Conservation (phyloP, 768 basidiomycete species). For the Macrolepiota fuliginosa region DNA sequence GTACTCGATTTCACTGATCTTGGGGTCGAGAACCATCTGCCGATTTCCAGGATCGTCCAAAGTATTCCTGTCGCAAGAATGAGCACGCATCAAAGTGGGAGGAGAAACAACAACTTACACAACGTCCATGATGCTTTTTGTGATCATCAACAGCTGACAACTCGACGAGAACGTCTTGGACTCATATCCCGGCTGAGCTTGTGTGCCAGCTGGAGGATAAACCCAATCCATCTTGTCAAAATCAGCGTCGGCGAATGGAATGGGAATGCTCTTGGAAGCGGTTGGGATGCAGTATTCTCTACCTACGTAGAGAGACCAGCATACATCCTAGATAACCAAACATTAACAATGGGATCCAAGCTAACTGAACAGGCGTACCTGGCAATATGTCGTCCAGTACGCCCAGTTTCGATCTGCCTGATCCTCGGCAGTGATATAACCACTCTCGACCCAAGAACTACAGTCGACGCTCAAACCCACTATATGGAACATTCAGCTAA, state of each 20-base stretch:
- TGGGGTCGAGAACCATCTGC: conserved; percentile 39
- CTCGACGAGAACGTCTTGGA: conserved; percentile 49
- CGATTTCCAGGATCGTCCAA: conserved; percentile 31
- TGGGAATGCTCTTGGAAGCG: conserved; percentile 33
- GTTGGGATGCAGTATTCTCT: conserved; percentile 51
- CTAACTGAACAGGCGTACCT: conserved; percentile 27
- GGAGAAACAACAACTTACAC: conserved; percentile 35
- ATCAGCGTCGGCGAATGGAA: conserved; percentile 48
- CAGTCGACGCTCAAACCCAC: conserved; percentile 59
- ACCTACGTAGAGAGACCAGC: conserved; percentile 67
- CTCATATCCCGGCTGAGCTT: conserved; percentile 37
- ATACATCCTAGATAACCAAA: conserved; percentile 45
- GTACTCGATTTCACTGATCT: conserved; percentile 55
- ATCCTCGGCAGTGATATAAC: conserved; percentile 49
- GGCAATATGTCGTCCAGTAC: conserved; percentile 56
- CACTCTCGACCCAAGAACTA: conserved; percentile 52
- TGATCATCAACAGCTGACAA: conserved; percentile 47
- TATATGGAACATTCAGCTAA: conserved; percentile 20
- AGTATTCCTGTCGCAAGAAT: conserved; percentile 36
- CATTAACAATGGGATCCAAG: neutral
- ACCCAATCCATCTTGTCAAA: conserved; percentile 48
- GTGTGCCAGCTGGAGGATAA: conserved; percentile 37
- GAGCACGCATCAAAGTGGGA: neutral
- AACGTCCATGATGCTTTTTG: conserved; percentile 51
- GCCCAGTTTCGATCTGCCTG: conserved; percentile 60